Conservation (phyloP, 139 green algal species). For the Asterochloris erici region DNA sequence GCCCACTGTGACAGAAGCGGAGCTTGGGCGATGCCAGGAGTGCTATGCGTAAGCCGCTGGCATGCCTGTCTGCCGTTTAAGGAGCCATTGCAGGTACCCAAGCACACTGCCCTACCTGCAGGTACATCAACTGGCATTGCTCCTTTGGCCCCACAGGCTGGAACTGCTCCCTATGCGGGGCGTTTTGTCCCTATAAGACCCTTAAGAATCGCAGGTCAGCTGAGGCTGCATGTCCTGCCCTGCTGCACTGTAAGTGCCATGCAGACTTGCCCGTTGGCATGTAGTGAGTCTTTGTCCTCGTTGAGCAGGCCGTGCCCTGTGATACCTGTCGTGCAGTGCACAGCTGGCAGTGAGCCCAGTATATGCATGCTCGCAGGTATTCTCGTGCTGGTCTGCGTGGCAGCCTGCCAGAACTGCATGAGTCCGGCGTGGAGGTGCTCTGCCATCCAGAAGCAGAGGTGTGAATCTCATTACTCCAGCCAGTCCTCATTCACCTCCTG, state of each 20-base stretch:
- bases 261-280: not conserved
- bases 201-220: constrained; percentile 21
- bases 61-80: not conserved
- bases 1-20: not conserved
- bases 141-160: constrained; percentile 46
- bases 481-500: not conserved
- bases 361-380: constrained; percentile 10
- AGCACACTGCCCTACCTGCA: constrained; percentile 15
- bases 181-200: constrained; percentile 37
- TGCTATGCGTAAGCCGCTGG: constrained; percentile 51
- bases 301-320: not conserved
- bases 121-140: constrained; percentile 67
- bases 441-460: constrained; percentile 29
- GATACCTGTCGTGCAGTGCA: not conserved
- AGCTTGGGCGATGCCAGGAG: constrained; percentile 53
- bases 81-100: not conserved
- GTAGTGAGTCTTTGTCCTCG: not conserved
- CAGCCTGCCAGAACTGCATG: constrained; percentile 56
- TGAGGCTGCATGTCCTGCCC: not conserved
- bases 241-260: not conserved
- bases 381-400: constrained; percentile 18
- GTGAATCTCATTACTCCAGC: not conserved
- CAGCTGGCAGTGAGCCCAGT: not conserved
- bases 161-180: constrained; percentile 69
- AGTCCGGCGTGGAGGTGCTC: constrained; percentile 49